Evolutionary conservation across 441 rosid genomes (phyloP), one percentile per base, ranked within the genome.

Genomic region (Adansonia gregorii): DNA sequence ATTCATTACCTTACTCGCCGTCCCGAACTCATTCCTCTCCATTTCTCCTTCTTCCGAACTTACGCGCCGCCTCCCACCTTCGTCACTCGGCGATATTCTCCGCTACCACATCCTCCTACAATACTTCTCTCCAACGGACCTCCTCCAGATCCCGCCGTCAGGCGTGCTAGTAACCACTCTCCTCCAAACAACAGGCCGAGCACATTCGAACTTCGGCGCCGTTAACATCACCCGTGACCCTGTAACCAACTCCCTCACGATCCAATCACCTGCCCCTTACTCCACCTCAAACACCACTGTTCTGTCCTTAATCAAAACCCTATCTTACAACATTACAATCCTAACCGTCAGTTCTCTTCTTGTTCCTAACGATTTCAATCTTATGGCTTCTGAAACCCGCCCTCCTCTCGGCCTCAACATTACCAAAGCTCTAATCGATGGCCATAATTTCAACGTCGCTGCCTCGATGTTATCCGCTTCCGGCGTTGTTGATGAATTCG

Each of bases 51-150:
- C 87, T 69, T 67, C 77, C 3, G 93, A 85, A 43, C 67, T 85
- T 90, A 93, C 94, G 81, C 93, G 88, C 89, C 94, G 56, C 78
- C 87, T 93, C 82, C 78, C 94, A 17, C 88, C 89, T 4, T 75
- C 89, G 67, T 56, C 91, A 1, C 88, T 90, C 27, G 91, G 95
- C 41, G 98, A 95, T 89, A 90, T 95, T 86, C 89, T 93, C 81
- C 91, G 97, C 73, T 93, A 89, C 87, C 92, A 95, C 81, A 85
- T 93, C 69, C 92, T 95, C 22, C 89, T 93, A 46, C 92, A 92
- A 60, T 95, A 82, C 89, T 79, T 93, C 77, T 88, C 97, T 41
- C 81, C 79, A 76, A 65, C 85, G 20, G 90, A 88, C 82, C 94
- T 95, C 85, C 88, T 72, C 20, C 85, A 88, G 49, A 81, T 93